phyloP scores from a whole-genome alignment of 1,139 yeast genomes.

The Sugiyamaella sp. region DNA sequence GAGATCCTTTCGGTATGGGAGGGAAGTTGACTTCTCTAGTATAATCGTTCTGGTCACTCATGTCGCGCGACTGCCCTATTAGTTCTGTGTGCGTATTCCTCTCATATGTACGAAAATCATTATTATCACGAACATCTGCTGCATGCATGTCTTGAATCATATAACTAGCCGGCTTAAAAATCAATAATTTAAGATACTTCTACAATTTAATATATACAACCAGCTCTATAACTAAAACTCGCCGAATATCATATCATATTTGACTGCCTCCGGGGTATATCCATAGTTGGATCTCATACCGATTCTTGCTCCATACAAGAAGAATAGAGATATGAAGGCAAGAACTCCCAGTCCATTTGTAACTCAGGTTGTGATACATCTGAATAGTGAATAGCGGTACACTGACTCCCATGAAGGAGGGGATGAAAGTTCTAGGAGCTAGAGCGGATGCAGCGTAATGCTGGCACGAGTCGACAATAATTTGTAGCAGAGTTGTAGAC shows the following conservation, averaged over 20 bases:
- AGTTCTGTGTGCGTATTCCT: background rate
- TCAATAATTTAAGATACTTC: background rate
- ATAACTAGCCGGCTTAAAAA: too few species aligned
- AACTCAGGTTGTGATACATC: slow-evolving; percentile 71
- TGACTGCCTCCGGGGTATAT: slow-evolving; percentile 14
- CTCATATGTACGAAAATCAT: too few species aligned
- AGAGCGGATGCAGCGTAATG: slow-evolving; percentile 81
- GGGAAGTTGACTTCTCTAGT: background rate
- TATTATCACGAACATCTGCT: too few species aligned
- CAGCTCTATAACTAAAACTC: background rate
- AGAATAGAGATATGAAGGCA: slow-evolving; percentile 67
- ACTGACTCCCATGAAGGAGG: slow-evolving; percentile 45
- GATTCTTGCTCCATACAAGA: slow-evolving; percentile 60
- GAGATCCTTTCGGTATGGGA: slow-evolving; percentile 10
- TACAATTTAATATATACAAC: background rate
- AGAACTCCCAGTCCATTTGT: slow-evolving; percentile 80
- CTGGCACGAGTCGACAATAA: slow-evolving; percentile 71
- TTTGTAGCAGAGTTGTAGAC: too few species aligned
- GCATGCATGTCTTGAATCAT: too few species aligned
- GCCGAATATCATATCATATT: background rate
- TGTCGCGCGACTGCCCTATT: background rate
- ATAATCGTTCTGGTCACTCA: background rate
- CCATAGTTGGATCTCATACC: slow-evolving; percentile 72
- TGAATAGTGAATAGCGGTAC: slow-evolving; percentile 45
- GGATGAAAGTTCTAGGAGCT: slow-evolving; percentile 77